These are phyloP conservation scores for Malus sylvestris DNA, from an alignment of 306 rosid species.

Conservation along the genomic window DNA sequence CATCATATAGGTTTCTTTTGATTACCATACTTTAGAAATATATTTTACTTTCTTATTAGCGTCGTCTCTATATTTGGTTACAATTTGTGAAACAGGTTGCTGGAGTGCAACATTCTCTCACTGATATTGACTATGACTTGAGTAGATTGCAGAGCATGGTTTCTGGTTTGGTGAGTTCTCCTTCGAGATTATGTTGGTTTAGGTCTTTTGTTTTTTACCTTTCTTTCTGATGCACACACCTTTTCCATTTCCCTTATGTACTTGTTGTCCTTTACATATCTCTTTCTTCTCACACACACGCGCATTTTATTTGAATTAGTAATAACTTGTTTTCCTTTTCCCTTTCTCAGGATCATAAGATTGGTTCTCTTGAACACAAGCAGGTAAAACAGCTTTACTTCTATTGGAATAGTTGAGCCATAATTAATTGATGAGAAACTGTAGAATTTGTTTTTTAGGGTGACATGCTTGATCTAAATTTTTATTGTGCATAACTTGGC, in stretches of 20 bases:
- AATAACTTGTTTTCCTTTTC: constrained; percentile 14
- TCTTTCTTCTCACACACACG: neutral
- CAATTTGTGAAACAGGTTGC: constrained; percentile 53
- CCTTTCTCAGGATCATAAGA: constrained; percentile 57
- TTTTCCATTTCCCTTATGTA: neutral
- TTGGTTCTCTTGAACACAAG: constrained; percentile 44
- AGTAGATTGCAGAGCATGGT: constrained; percentile 45
- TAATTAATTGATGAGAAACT: neutral
- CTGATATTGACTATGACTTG: constrained; percentile 52
- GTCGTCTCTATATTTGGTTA: constrained; percentile 11
- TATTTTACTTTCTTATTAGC: neutral
- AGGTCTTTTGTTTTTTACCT: neutral
- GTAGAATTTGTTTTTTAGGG: neutral
- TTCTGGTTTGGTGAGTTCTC: constrained; percentile 66
- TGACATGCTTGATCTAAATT: neutral
- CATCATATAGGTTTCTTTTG: neutral
- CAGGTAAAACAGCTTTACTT: constrained; percentile 57
- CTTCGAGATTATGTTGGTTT: neutral
- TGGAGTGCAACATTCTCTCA: constrained; percentile 54
- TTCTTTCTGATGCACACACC: neutral
- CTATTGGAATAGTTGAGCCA: neutral
- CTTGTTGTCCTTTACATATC: neutral
- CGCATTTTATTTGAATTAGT: neutral
- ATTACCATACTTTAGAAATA: neutral
- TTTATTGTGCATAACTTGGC: neutral